These are phyloP conservation scores for Skeletonema grethae DNA, from an alignment of 108 stramenopile species.

Conservation along the genomic window DNA sequence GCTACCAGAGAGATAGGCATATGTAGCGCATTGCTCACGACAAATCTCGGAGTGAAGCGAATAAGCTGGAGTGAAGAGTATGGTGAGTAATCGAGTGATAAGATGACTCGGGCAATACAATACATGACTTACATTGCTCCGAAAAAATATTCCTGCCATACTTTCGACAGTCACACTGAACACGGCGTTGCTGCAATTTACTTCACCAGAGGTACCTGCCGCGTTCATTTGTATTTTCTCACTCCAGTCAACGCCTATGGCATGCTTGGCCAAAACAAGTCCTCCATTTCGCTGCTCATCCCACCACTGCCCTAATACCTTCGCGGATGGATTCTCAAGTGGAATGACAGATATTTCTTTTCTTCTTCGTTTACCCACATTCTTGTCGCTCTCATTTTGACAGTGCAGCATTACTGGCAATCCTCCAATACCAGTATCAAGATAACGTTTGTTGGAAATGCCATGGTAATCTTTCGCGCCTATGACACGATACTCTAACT, in stretches of 20 bases:
- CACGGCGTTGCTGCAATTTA: conserved; percentile 9
- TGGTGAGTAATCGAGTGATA: no score
- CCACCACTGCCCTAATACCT: conserved; percentile 18
- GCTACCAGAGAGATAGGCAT: conserved; percentile 28
- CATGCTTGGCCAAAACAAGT: conserved; percentile 19
- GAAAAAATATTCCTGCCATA: conserved; percentile 22
- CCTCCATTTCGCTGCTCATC: conserved; percentile 24
- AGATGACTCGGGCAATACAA: no score
- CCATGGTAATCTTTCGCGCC: neutral
- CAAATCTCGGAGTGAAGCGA: conserved; percentile 26
- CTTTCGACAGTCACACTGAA: conserved; percentile 19
- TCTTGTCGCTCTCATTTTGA: conserved; percentile 15
- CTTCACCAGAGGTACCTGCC: conserved; percentile 28
- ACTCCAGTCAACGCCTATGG: conserved; percentile 22
- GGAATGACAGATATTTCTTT: conserved; percentile 25
- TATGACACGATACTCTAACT: conserved; percentile 19
- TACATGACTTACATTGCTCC: neutral
- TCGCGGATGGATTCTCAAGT: conserved; percentile 11
- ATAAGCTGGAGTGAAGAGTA: neutral
- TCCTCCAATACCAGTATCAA: conserved; percentile 29
- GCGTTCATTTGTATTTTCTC: conserved; percentile 29
- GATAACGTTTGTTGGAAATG: conserved; percentile 1
- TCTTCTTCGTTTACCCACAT: conserved; percentile 15
- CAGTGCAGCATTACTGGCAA: conserved; percentile 34
- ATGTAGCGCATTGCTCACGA: conserved; percentile 32